These are phyloP conservation scores for Heliosperma pusillum DNA, from an alignment of 148 eudicot species.

Conservation along the genomic window DNA sequence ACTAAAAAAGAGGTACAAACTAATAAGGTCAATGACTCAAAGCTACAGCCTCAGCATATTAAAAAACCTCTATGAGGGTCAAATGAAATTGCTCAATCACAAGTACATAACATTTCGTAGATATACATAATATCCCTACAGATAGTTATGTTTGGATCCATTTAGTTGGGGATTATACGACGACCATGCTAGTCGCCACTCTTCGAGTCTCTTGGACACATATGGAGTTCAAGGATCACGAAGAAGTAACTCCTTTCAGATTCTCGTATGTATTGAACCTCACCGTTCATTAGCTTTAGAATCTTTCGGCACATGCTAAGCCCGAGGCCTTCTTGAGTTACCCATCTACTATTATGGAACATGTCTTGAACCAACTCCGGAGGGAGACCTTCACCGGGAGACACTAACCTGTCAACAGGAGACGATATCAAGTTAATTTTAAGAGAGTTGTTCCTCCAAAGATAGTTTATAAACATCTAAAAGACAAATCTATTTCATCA, in stretches of 20 bases:
- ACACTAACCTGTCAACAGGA: conserved; percentile 54
- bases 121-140: neutral
- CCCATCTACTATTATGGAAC: conserved; percentile 81
- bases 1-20: neutral
- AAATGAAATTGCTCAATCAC: conserved; percentile 6
- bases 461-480: no score
- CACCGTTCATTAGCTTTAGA: conserved; percentile 79
- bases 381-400: conserved; percentile 91
- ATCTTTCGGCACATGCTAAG: conserved; percentile 84
- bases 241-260: conserved; percentile 85
- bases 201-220: conserved; percentile 37
- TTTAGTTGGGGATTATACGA: neutral
- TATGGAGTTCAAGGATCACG: conserved; percentile 60
- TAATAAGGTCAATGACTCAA: neutral
- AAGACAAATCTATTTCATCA: no score
- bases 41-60: conserved; percentile 12
- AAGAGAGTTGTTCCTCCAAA: no score
- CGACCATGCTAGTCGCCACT: conserved; percentile 22
- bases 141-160: neutral
- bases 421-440: neutral
- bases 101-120: neutral
- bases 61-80: conserved; percentile 10
- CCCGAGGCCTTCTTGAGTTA: conserved; percentile 80
- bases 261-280: conserved; percentile 87
- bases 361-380: conserved; percentile 82